These are phyloP conservation scores for Mortierella sp. DNA, from an alignment of 371 early-diverging fungal species.

Conservation along the genomic window DNA sequence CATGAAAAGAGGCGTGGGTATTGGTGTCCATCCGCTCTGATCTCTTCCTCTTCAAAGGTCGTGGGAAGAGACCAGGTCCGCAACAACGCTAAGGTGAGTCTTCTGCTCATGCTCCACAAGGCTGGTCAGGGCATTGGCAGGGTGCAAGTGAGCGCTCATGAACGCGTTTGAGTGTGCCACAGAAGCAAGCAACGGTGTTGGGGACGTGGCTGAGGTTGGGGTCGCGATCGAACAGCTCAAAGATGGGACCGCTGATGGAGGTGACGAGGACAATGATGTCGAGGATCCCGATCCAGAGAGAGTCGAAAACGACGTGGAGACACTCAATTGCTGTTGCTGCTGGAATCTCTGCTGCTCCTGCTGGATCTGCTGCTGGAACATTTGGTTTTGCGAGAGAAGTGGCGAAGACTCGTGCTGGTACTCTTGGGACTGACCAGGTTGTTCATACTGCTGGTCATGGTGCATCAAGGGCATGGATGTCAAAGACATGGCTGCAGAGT, in stretches of 20 bases:
- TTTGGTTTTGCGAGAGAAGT: slow-evolving; percentile 24
- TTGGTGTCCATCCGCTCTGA: too few relatives aligned
- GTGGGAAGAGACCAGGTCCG: slow-evolving; percentile 16
- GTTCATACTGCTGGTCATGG: slow-evolving; percentile 16
- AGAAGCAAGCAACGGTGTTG: slow-evolving; percentile 10
- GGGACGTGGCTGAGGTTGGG: slow-evolving; percentile 21
- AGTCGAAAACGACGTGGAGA: slow-evolving; percentile 19
- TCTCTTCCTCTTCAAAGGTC: slow-evolving; percentile 11
- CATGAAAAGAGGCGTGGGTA: slow-evolving; percentile 1
- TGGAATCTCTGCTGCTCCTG: slow-evolving; percentile 42
- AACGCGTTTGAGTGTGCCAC: neutral
- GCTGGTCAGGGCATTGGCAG: slow-evolving; percentile 12
- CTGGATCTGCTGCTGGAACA: slow-evolving; percentile 45
- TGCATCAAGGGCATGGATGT: slow-evolving; percentile 33
- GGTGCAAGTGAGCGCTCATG: slow-evolving; percentile 1
- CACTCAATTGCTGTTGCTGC: slow-evolving; percentile 22
- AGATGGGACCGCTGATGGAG: slow-evolving; percentile 31
- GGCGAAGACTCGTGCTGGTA: slow-evolving; percentile 27
- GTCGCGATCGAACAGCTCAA: slow-evolving; percentile 32
- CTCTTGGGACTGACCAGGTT: slow-evolving; percentile 11
- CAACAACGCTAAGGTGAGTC: slow-evolving; percentile 15
- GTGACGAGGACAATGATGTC: slow-evolving; percentile 24
- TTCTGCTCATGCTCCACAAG: slow-evolving; percentile 35
- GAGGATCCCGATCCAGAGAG: slow-evolving; percentile 22
- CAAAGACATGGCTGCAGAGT: slow-evolving; percentile 41